Base-by-base conservation (phyloP, 208 protist genomes). In the Wallacemonas rigidus region DNA sequence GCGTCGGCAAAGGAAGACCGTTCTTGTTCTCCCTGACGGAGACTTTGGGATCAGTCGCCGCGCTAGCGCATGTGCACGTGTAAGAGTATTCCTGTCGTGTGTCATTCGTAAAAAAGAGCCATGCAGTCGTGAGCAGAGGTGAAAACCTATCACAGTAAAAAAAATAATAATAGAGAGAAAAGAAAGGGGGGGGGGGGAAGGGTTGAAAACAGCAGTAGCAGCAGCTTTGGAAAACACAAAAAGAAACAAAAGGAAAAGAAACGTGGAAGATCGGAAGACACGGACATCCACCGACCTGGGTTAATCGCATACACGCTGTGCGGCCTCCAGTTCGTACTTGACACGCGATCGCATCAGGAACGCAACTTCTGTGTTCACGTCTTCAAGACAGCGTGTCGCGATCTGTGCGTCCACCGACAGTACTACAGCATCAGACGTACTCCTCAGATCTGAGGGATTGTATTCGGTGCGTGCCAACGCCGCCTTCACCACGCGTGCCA, bases 251-350 rank as follows among this genome's bases (percentile, higher is more conserved):
- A 11, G 7, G 58, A 45, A 17, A 67, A 61, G 3, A 67, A 56
- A 35, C 0, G 40, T 38, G 36, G 45, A 60, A 60, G 62, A 71
- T 11, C 9, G 26, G 7, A 47, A 12, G 60, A 6, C 7, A 56
- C 9, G 15, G n/a, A 38, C 11, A 56, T 47, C 51, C 4, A 75
- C 15, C 35, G 70, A 11, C 45, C 6, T 50, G 51, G 15, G 51
- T 40, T 1, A 11, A 73, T 40, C 14, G 26, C 17, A 75, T 45
- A 45, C 77, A 77, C 64, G 53, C 40, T 39, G 60, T 41, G 60
- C 81, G 15, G 87, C 79, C 72, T 95, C 81, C 11, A 95, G 47
- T 50, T 90, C 80, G 51, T 85, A 92, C 80, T 95, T 95, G 12
- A 88, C 38, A n/a, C 63, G 65, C 3, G 75, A 53, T 57, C 71